A percentile compares a stretch with the other conserved stretches of the same genome.
These are phyloP conservation scores for Zostera marina DNA, from an alignment of 116 monocot genomes.

Conservation along the genomic window DNA sequence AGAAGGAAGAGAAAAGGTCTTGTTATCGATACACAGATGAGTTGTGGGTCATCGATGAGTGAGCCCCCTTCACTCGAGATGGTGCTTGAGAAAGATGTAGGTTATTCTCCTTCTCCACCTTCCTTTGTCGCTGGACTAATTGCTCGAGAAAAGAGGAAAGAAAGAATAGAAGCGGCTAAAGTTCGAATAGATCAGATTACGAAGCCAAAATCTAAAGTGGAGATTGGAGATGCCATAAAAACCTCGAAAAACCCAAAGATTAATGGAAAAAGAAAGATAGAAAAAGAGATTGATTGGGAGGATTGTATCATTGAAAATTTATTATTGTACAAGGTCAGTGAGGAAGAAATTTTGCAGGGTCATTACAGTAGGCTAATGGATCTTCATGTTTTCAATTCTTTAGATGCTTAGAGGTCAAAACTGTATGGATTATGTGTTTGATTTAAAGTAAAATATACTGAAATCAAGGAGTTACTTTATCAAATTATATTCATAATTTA, in stretches of 20 bases:
- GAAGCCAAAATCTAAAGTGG: slow-evolving; percentile 10
- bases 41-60: slow-evolving; percentile 10
- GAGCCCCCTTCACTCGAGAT: slow-evolving; percentile 24
- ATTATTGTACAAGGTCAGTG: slow-evolving; percentile 46
- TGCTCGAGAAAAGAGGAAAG: slow-evolving; percentile 32
- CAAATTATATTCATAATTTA: no score
- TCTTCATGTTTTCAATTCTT: slow-evolving; percentile 48
- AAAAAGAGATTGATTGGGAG: slow-evolving; percentile 63
- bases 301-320: slow-evolving; percentile 69
- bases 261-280: slow-evolving; percentile 9
- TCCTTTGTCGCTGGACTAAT: slow-evolving; percentile 45
- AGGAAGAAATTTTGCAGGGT: slow-evolving; percentile 65
- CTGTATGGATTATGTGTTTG: no score
- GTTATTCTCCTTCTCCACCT: slow-evolving; percentile 58
- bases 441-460: no score
- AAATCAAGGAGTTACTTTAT: no score
- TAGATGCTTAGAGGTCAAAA: neutral
- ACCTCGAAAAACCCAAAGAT: slow-evolving; percentile 6
- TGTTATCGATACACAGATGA: slow-evolving; percentile 15
- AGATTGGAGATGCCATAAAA: neutral
- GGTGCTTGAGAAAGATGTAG: slow-evolving; percentile 38
- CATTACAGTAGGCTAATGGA: slow-evolving; percentile 69
- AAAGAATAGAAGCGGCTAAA: slow-evolving; percentile 52
- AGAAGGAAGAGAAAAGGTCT: slow-evolving; percentile 25
- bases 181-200: slow-evolving; percentile 30